phyloP scores from a whole-genome alignment of 139 green algal genomes.

The Micractinium sp. region DNA sequence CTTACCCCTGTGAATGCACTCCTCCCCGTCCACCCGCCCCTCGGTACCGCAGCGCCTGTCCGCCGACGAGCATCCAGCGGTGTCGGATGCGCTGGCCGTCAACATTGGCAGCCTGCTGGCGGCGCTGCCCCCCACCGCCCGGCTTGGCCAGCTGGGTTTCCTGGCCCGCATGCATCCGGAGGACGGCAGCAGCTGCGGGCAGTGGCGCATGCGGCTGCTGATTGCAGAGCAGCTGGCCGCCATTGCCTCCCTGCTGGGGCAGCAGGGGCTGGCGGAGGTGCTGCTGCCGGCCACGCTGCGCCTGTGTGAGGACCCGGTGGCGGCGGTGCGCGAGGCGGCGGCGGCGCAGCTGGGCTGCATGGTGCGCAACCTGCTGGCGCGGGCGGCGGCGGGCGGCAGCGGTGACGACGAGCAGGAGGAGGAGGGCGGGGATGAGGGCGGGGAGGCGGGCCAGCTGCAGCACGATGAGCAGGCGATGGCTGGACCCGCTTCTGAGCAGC shows the following conservation, averaged over 20 bases:
- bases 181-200: slow-evolving; percentile 23
- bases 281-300: slow-evolving; percentile 53
- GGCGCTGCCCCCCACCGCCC: slow-evolving; percentile 36
- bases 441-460: background rate
- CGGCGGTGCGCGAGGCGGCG: slow-evolving; percentile 52
- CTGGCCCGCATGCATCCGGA: slow-evolving; percentile 22
- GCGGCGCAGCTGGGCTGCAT: slow-evolving; percentile 53
- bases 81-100: slow-evolving; percentile 36
- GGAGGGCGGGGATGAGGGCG: background rate
- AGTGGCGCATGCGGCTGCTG: slow-evolving; percentile 51
- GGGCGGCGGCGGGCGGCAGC: background rate
- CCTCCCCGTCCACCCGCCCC: background rate
- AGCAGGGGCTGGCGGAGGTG: slow-evolving; percentile 36
- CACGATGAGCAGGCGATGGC: background rate
- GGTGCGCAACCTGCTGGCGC: slow-evolving; percentile 31
- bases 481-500: background rate
- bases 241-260: slow-evolving; percentile 42
- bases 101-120: slow-evolving; percentile 45
- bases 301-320: slow-evolving; percentile 59
- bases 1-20: background rate
- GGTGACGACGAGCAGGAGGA: background rate
- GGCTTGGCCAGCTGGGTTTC: slow-evolving; percentile 31
- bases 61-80: slow-evolving; percentile 33
- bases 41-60: slow-evolving; percentile 16
- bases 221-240: slow-evolving; percentile 53